Evolutionary conservation across 441 rosid genomes (phyloP).

Genomic region (Omphalea diandra): DNA sequence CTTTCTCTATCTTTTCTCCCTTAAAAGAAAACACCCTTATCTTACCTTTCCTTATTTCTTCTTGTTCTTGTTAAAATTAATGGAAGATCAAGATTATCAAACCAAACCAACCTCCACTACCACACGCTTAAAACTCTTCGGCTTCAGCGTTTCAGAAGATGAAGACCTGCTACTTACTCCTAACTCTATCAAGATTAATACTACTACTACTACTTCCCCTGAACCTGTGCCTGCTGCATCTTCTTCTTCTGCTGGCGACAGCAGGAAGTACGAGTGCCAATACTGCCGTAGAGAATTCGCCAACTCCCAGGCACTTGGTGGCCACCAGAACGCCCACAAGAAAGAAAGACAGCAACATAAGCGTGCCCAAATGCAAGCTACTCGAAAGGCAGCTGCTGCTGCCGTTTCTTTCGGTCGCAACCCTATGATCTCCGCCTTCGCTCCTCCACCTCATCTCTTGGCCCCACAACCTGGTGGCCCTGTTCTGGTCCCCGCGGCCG

Average conservation of each 20-base stretch:
- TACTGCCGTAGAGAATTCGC: slow-evolving; percentile 91
- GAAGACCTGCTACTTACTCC: slow-evolving; percentile 47
- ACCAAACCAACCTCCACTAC: slow-evolving; percentile 40
- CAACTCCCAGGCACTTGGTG: slow-evolving; percentile 97
- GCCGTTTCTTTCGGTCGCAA: slow-evolving; percentile 70
- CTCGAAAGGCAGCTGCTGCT: slow-evolving; percentile 70
- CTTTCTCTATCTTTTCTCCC: slow-evolving; percentile 9
- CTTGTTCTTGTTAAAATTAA: slow-evolving; percentile 17
- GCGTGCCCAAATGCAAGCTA: slow-evolving; percentile 86
- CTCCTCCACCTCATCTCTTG: slow-evolving; percentile 82
- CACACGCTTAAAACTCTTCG: slow-evolving; percentile 77
- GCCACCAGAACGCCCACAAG: slow-evolving; percentile 99
- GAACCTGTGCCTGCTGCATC: slow-evolving; percentile 22
- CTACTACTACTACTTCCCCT: slow-evolving; percentile 36
- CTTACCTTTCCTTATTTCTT: not conserved
- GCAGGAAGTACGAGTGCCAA: slow-evolving; percentile 94
- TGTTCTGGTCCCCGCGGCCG: slow-evolving; percentile 41
- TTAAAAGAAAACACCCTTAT: not conserved
- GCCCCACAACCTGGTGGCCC: slow-evolving; percentile 46
- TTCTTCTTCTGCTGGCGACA: slow-evolving; percentile 24
- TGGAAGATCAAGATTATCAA: slow-evolving; percentile 61
- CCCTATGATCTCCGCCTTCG: slow-evolving; percentile 83
- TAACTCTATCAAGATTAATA: slow-evolving; percentile 22
- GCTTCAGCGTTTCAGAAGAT: slow-evolving; percentile 74
- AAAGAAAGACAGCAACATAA: slow-evolving; percentile 93